Evolutionary conservation across 2,329 filamentous ascomycete species (phyloP).

Genomic region (Fusarium vanettenii): DNA sequence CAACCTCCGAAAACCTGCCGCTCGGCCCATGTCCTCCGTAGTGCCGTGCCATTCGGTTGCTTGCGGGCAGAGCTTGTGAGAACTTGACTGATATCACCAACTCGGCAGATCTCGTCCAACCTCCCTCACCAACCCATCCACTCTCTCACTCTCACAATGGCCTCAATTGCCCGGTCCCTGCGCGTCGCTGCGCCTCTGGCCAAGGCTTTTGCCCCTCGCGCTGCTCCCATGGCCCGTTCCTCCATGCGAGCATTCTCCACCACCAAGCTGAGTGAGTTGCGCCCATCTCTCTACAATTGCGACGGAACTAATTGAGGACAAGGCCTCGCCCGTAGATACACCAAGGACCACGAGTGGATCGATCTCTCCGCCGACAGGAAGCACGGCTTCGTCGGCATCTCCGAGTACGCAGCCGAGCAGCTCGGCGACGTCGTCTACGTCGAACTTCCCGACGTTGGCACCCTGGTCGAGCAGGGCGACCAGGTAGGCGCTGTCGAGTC

Average conservation of each 20-base stretch:
- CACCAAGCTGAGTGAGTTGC: constrained; percentile 50
- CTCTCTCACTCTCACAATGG: constrained; percentile 65
- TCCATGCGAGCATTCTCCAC: constrained; percentile 56
- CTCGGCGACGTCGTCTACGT: constrained; percentile 98
- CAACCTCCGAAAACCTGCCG: constrained; percentile 29
- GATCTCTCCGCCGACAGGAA: constrained; percentile 86
- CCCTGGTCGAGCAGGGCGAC: constrained; percentile 80
- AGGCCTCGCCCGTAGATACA: constrained; percentile 85
- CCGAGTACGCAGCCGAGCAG: constrained; percentile 88
- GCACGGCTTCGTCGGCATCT: constrained; percentile 86
- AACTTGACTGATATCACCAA: constrained; percentile 32
- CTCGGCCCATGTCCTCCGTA: constrained; percentile 34
- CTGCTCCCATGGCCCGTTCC: constrained; percentile 55
- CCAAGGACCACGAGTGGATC: constrained; percentile 98
- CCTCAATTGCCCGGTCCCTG: constrained; percentile 70
- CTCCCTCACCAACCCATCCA: neutral
- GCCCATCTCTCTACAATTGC: neutral
- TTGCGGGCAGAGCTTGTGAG: constrained; percentile 30
- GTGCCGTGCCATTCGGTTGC: constrained; percentile 1
- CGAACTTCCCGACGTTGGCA: constrained; percentile 80
- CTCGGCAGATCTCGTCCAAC: constrained; percentile 7
- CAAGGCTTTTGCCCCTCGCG: constrained; percentile 53
- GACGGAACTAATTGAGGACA: neutral
- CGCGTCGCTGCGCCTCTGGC: constrained; percentile 61
- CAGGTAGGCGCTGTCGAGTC: constrained; percentile 95